phyloP scores from a whole-genome alignment of 2,329 filamentous ascomycete genomes.

The Ophiocordyceps camponoti-floridani region DNA sequence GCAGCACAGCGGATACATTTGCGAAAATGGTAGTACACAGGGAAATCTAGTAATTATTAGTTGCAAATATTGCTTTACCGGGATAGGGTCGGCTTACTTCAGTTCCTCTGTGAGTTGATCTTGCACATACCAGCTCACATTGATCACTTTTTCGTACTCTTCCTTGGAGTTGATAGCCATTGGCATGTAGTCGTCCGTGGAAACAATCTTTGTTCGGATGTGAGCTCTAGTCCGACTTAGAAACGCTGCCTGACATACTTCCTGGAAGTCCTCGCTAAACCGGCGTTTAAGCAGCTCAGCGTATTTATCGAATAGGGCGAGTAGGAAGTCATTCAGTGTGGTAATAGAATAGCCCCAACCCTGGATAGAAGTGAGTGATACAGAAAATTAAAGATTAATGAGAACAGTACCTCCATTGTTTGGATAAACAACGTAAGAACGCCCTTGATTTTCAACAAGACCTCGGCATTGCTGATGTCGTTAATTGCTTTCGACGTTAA shows the following conservation, averaged over 20 bases:
- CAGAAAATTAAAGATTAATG: conserved; percentile 8
- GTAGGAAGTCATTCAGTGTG: conserved; percentile 64
- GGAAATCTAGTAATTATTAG: conserved; percentile 46
- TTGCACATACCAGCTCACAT: conserved; percentile 88
- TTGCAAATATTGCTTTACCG: not conserved
- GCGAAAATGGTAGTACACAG: conserved; percentile 89
- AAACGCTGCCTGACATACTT: conserved; percentile 30
- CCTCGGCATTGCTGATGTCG: conserved; percentile 73
- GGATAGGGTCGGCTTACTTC: conserved; percentile 31
- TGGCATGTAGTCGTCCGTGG: conserved; percentile 99
- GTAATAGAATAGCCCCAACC: conserved; percentile 80
- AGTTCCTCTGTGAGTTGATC: conserved; percentile 62
- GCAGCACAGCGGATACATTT: conserved; percentile 97
- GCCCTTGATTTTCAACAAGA: conserved; percentile 85
- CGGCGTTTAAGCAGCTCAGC: conserved; percentile 75
- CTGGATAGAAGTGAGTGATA: conserved; percentile 68
- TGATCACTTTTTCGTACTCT: conserved; percentile 90
- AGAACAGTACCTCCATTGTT: conserved; percentile 66
- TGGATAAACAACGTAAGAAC: conserved; percentile 89
- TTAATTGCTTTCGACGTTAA: conserved; percentile 66
- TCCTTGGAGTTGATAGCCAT: conserved; percentile 87
- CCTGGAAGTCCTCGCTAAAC: conserved; percentile 91
- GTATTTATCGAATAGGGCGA: conserved; percentile 88
- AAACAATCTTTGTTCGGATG: conserved; percentile 34
- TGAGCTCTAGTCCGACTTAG: not conserved